Conservation (phyloP, 139 green algal species). For the Chlamydomonas sp. region DNA sequence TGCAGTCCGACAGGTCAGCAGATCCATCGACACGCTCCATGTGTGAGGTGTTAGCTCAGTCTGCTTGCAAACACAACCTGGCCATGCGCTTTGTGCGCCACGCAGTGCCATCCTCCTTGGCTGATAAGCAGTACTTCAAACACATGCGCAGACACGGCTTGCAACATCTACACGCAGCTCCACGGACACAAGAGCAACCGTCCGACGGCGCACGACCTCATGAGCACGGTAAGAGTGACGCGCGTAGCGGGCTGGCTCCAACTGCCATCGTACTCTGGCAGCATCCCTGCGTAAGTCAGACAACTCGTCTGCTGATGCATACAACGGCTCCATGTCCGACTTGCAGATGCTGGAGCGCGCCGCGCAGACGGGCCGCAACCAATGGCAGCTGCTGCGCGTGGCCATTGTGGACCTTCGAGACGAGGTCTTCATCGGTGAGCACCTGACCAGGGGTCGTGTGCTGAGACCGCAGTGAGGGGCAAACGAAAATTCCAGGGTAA, state of each 20-base stretch:
- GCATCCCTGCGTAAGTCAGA: too few relatives aligned
- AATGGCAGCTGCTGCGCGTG: constrained; percentile 73
- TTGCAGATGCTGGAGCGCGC: background rate
- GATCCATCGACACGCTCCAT: too few relatives aligned
- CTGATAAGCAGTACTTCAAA: background rate
- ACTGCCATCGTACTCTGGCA: too few relatives aligned
- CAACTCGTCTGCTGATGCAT: too few relatives aligned
- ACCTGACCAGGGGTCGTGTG: too few relatives aligned
- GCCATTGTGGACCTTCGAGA: constrained; percentile 71
- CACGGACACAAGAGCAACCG: constrained; percentile 24
- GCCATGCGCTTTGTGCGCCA: too few relatives aligned
- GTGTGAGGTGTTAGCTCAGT: too few relatives aligned
- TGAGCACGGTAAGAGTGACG: constrained; percentile 16
- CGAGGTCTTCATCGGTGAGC: constrained; percentile 57
- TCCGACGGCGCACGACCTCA: constrained; percentile 45
- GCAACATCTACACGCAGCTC: constrained; percentile 44
- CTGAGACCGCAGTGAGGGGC: too few relatives aligned
- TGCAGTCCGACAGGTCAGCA: too few relatives aligned
- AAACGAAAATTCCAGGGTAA: too few relatives aligned
- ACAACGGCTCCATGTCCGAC: background rate
- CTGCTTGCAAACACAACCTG: too few relatives aligned
- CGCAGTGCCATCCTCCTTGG: too few relatives aligned
- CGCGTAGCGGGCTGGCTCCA: background rate
- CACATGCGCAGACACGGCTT: constrained; percentile 17
- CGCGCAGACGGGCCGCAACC: background rate